These are phyloP conservation scores for Claviceps arundinis DNA, from an alignment of 2,329 filamentous ascomycete genomes.

Conservation along the genomic window DNA sequence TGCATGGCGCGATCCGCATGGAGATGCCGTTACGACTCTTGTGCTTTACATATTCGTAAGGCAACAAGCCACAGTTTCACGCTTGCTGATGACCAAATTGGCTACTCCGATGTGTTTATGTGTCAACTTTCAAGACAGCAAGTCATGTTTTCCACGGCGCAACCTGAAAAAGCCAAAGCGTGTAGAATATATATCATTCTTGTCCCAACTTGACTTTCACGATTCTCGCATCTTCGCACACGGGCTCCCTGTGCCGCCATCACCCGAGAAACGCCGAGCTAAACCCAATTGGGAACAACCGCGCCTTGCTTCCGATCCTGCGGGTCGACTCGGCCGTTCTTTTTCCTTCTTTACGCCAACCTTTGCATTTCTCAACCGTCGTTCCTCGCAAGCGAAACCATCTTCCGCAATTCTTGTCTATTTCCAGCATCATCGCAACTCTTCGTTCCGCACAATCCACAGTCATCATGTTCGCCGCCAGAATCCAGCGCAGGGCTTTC, in stretches of 20 bases:
- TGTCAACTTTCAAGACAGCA: too few species aligned
- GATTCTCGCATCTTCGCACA: neutral
- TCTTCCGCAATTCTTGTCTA: slow-evolving; percentile 3
- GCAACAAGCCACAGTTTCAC: too few species aligned
- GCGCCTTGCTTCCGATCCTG: neutral
- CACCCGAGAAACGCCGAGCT: slow-evolving; percentile 9
- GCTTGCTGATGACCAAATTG: too few species aligned
- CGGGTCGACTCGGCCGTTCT: slow-evolving; percentile 4
- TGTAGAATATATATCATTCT: too few species aligned
- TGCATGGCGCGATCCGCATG: too few species aligned
- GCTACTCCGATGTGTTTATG: too few species aligned
- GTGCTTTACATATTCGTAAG: too few species aligned
- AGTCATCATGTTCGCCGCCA: slow-evolving; percentile 57
- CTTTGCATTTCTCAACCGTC: slow-evolving; percentile 8
- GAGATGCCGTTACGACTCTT: too few species aligned
- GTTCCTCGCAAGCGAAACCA: slow-evolving; percentile 10
- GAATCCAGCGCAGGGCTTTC: slow-evolving; percentile 65
- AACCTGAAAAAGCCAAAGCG: too few species aligned
- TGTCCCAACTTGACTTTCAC: too few species aligned
- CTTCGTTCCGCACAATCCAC: slow-evolving; percentile 10
- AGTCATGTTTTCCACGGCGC: too few species aligned
- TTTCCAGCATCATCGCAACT: slow-evolving; percentile 9
- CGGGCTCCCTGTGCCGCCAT: neutral
- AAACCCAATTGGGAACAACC: slow-evolving; percentile 9
- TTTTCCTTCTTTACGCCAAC: neutral